Conservation (phyloP, 2,329 filamentous ascomycete genomes). For the Stenocarpella maydis region DNA sequence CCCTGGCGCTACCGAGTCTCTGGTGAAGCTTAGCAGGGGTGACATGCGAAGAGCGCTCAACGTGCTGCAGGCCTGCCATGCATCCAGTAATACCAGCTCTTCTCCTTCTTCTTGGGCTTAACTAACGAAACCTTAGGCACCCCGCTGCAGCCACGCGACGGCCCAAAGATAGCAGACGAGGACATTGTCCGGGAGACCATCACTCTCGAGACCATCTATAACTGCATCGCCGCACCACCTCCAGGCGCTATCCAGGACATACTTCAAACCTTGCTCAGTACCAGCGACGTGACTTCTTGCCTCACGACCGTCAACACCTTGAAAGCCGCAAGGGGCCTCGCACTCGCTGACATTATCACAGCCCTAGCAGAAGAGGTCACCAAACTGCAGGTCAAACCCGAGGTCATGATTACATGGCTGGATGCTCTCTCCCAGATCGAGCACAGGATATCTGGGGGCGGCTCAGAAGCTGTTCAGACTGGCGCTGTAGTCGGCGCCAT, state of each 20-base stretch:
- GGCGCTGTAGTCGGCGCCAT: slow-evolving; percentile 92
- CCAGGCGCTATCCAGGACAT: slow-evolving; percentile 89
- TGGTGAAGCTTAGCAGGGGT: slow-evolving; percentile 89
- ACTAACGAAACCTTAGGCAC: slow-evolving; percentile 60
- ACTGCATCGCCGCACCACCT: slow-evolving; percentile 94
- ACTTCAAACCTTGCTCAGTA: slow-evolving; percentile 81
- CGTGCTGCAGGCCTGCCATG: slow-evolving; percentile 95
- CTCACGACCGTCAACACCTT: slow-evolving; percentile 87
- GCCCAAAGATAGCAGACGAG: slow-evolving; percentile 66
- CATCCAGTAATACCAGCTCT: slow-evolving; percentile 71
- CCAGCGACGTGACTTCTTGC: slow-evolving; percentile 87
- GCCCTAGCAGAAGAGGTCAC: slow-evolving; percentile 83
- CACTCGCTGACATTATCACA: slow-evolving; percentile 92
- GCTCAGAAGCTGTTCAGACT: slow-evolving; percentile 87
- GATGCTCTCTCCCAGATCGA: slow-evolving; percentile 92
- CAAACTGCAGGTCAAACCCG: slow-evolving; percentile 82
- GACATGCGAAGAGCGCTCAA: slow-evolving; percentile 97
- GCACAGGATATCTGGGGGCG: slow-evolving; percentile 87
- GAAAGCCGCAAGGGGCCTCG: slow-evolving; percentile 85
- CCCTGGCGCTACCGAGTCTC: slow-evolving; percentile 79
- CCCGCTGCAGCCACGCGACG: slow-evolving; percentile 69
- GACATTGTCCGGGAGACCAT: slow-evolving; percentile 77
- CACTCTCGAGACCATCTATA: slow-evolving; percentile 95
- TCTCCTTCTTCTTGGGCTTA: background rate
- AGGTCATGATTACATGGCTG: slow-evolving; percentile 91